phyloP scores from a whole-genome alignment of 768 basidiomycete species.

The Boletus vinaceobasis region DNA sequence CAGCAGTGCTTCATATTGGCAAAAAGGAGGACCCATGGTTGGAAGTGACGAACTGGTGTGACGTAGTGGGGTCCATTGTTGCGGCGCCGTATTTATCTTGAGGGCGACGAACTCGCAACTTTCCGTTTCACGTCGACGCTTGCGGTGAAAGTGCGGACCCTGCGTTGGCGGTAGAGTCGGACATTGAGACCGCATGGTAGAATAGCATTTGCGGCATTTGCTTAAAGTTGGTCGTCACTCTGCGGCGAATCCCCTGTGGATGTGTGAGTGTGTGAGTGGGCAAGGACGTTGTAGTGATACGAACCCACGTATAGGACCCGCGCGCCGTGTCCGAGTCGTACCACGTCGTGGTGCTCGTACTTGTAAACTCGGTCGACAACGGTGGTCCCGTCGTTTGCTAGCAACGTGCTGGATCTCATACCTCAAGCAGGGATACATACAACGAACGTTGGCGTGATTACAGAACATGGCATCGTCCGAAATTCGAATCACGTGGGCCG shows the following conservation, averaged over 20 bases:
- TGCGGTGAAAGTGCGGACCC: neutral
- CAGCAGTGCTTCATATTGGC: neutral
- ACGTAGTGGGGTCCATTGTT: neutral
- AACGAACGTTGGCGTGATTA: neutral
- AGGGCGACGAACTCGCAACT: neutral
- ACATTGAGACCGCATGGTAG: neutral
- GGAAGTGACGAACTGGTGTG: neutral
- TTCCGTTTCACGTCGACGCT: constrained; percentile 1
- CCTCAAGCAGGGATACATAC: neutral
- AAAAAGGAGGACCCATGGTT: neutral
- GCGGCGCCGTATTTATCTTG: neutral
- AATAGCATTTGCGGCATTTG: neutral
- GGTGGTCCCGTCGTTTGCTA: neutral
- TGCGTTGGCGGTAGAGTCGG: neutral
- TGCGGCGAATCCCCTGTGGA: neutral
- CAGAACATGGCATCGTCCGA: neutral
- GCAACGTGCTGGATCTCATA: neutral
- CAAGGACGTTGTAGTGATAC: neutral
- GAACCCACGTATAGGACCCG: neutral
- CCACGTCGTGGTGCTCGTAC: neutral
- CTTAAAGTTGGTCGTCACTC: neutral
- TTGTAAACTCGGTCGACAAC: neutral
- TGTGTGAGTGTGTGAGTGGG: neutral
- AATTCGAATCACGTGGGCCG: constrained; percentile 1
- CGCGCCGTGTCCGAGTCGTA: neutral